Conservation (phyloP, 345 rosid species). For the Acer negundo region DNA sequence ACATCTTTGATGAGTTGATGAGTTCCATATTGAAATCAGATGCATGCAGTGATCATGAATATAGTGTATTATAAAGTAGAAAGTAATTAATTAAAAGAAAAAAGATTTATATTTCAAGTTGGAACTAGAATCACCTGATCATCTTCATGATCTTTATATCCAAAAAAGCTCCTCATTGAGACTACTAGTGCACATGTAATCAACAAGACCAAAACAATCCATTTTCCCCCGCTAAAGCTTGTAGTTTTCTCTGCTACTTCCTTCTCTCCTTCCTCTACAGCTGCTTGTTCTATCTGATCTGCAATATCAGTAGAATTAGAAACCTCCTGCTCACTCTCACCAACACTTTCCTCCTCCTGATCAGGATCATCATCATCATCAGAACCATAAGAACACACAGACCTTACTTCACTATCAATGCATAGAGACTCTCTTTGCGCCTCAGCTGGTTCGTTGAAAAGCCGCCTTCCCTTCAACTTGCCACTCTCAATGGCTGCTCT, state of each 20-base stretch:
- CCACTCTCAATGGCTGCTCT: conserved; percentile 46
- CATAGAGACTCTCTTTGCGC: conserved; percentile 19
- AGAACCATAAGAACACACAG: conserved; percentile 25
- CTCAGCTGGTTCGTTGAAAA: conserved; percentile 24
- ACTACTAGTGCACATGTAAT: conserved; percentile 13
- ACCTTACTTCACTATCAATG: conserved; percentile 28
- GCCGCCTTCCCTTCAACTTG: conserved; percentile 44
- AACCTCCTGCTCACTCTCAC: background rate
- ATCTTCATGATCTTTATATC: conserved; percentile 8
- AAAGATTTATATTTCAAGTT: conserved; percentile 33
- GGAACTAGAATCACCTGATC: conserved; percentile 35
- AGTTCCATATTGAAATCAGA: background rate
- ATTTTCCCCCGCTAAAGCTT: background rate
- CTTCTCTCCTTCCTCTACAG: background rate
- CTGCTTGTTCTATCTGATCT: no score
- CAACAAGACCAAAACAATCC: conserved; percentile 17
- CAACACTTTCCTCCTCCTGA: conserved; percentile 13
- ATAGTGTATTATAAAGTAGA: background rate
- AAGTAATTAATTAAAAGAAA: background rate
- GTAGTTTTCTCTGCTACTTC: background rate
- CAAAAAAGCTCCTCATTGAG: conserved; percentile 10
- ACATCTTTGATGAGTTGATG: background rate
- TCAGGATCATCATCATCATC: conserved; percentile 21
- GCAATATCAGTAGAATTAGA: no score
- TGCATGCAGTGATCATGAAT: background rate